Evolutionary conservation across 139 green algal genomes (phyloP).

Genomic region (Deuterostichococcus epilithicus): DNA sequence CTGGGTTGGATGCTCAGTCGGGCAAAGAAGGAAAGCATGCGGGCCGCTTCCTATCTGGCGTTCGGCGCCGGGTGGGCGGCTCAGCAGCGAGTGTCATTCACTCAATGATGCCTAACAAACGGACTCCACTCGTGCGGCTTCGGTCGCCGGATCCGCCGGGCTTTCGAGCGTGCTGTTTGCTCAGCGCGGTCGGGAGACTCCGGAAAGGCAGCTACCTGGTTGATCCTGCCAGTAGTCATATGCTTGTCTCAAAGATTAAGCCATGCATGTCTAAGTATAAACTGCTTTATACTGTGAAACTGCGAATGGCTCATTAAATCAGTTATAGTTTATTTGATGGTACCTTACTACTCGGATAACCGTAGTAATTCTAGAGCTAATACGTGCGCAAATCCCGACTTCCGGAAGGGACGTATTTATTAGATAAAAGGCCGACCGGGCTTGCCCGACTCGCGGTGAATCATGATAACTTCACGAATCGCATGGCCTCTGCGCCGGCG

Average conservation of each 20-base stretch:
- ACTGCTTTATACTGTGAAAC: constrained; percentile 99
- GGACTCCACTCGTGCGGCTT: constrained; percentile 1
- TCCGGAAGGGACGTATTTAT: constrained; percentile 91
- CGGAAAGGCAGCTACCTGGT: constrained; percentile 81
- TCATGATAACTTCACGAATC: constrained; percentile 94
- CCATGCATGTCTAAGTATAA: constrained; percentile 99
- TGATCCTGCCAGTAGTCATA: constrained; percentile 97
- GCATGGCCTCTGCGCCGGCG: constrained; percentile 71
- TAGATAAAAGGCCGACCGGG: constrained; percentile 83
- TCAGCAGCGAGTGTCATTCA: constrained; percentile 1
- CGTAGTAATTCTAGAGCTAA: constrained; percentile 92
- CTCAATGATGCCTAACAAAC: constrained; percentile 1
- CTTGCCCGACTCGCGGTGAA: constrained; percentile 66
- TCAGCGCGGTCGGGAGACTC: not conserved
- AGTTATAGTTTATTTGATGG: constrained; percentile 99
- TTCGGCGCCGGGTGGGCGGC: constrained; percentile 6
- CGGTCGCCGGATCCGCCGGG: not conserved
- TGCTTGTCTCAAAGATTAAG: constrained; percentile 99
- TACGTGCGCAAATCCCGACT: constrained; percentile 87
- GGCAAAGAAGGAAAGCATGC: constrained; percentile 26
- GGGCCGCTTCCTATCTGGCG: not conserved
- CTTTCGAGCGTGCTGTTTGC: not conserved
- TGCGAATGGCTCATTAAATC: constrained; percentile 99
- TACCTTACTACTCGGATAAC: constrained; percentile 90
- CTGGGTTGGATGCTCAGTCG: constrained; percentile 23